These are phyloP conservation scores for Pseudoturritis turrita DNA, from an alignment of 345 rosid species.

Conservation along the genomic window DNA sequence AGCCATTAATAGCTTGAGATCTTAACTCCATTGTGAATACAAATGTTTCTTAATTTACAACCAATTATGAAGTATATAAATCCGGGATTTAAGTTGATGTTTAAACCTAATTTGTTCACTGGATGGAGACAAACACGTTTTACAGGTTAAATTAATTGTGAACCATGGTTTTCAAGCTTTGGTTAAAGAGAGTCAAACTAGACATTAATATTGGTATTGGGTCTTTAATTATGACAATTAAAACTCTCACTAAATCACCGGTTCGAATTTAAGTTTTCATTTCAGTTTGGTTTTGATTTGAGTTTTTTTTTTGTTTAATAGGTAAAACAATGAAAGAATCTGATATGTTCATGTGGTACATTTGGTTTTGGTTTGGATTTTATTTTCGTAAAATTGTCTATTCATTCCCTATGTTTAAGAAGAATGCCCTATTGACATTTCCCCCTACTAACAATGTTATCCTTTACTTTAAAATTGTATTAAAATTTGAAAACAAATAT, in stretches of 20 bases:
- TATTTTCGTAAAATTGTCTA: not conserved
- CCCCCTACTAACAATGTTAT: no score
- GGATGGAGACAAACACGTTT: constrained; percentile 3
- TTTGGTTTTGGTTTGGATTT: not conserved
- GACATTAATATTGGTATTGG: constrained; percentile 1
- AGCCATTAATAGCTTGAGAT: constrained; percentile 21
- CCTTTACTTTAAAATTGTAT: no score
- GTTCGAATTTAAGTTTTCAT: not conserved
- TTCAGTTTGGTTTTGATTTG: not conserved
- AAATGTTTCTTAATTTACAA: constrained; percentile 11
- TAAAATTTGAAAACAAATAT: no score
- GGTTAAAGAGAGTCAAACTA: constrained; percentile 14
- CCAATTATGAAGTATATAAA: not conserved
- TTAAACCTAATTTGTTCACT: constrained; percentile 11
- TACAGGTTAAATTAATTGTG: constrained; percentile 4
- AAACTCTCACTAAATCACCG: not conserved
- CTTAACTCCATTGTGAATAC: not conserved
- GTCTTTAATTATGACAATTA: not conserved
- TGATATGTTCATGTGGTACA: not conserved
- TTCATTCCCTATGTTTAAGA: no score
- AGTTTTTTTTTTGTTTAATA: not conserved
- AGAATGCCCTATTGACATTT: no score
- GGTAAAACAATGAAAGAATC: not conserved
- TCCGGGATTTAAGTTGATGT: constrained; percentile 9
- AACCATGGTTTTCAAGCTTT: constrained; percentile 2